Evolutionary conservation across 2,329 filamentous ascomycete species (phyloP), one percentile per base, ranked within the genome.

Genomic region (Fragosphaeria purpurea): DNA sequence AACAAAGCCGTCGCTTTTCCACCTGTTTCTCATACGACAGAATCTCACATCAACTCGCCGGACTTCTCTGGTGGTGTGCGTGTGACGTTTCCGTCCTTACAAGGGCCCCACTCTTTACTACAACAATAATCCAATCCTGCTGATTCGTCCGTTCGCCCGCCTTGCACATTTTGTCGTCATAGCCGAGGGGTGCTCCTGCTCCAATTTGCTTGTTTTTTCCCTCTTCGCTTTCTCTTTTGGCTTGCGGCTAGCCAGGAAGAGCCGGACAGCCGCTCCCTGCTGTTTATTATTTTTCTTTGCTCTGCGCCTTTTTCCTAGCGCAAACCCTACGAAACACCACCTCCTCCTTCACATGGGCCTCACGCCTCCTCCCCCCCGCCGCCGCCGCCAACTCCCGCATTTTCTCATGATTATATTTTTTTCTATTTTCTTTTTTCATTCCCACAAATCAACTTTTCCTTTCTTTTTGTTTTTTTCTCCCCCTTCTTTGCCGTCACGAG

Each of bases 301-400:
- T 45, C 39, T 41, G 43, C 4, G 63, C 63, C 59, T 60, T 22
- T 22, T 22, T 22, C 22, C 22, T 22, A 3, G 22, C 22, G 22
- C 22, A 22, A 22, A 22, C 22, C 22, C 52, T 37, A 37, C 57
- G 60, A 61, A 62, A 62, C 60, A 63, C 63, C 63, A 66, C 65
- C 50, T 48, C 37, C 30, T 37, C 34, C 42, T 22, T 13, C 52
- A 22, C 22, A 22, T 22, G 22, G 22, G 22, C 34, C 39, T 45
- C 13, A 45, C 34, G 44, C 31, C 47, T 12, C 44, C 37, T 41
- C 30, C 44, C 31, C 11, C 41, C 33, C 46, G 13, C 50, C 39
- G 42, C 37, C 50, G 41, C 44, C 53, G 40, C 46, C 46, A 31
- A 30, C 50, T 51, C 48, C 55, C 51, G 46, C 51, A 52, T 49